Percentiles rank a stretch among this genome's conserved stretches.
Evolutionary conservation across 139 green algal species (phyloP).

Genomic region (Chlamydomonas applanata): DNA sequence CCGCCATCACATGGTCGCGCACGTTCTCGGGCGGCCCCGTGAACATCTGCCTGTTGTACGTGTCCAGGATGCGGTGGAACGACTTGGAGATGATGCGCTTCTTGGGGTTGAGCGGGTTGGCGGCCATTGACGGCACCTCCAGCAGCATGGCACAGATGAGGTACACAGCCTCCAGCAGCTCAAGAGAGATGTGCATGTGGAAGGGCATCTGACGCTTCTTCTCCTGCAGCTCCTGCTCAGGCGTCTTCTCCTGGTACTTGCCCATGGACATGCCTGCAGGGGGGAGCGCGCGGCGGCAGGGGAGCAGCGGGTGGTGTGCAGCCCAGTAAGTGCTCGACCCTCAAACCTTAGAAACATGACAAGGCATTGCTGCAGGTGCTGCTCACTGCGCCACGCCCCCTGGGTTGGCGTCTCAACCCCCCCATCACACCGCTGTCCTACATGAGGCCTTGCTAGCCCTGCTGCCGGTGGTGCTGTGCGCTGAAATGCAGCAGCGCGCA

Average conservation of each 20-base stretch:
- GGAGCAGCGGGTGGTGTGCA: not conserved
- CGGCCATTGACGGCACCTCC: conserved; percentile 91
- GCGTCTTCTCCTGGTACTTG: conserved; percentile 79
- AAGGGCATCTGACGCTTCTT: conserved; percentile 96
- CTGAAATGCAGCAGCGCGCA: too few relatives aligned
- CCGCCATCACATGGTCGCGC: conserved; percentile 94
- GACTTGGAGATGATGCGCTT: conserved; percentile 76
- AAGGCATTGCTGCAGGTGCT: too few relatives aligned
- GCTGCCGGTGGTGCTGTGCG: too few relatives aligned
- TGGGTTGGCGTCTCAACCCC: too few relatives aligned
- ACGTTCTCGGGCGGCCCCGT: conserved; percentile 94
- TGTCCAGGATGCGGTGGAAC: conserved; percentile 91
- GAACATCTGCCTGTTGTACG: conserved; percentile 74
- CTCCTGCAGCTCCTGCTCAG: conserved; percentile 96
- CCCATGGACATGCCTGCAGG: conserved; percentile 71
- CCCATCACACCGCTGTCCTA: too few relatives aligned
- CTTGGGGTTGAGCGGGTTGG: conserved; percentile 66
- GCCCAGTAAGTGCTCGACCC: too few relatives aligned
- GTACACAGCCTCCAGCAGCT: conserved; percentile 93
- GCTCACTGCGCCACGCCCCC: too few relatives aligned
- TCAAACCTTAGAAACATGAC: too few relatives aligned
- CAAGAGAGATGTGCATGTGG: conserved; percentile 99
- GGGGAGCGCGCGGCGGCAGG: not conserved
- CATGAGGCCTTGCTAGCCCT: too few relatives aligned
- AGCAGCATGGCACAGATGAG: conserved; percentile 94